A percentile compares a stretch with the other conserved stretches of the same genome.
Evolutionary conservation across 2,329 filamentous ascomycete genomes (phyloP).

Genomic region (Neurospora sp.): DNA sequence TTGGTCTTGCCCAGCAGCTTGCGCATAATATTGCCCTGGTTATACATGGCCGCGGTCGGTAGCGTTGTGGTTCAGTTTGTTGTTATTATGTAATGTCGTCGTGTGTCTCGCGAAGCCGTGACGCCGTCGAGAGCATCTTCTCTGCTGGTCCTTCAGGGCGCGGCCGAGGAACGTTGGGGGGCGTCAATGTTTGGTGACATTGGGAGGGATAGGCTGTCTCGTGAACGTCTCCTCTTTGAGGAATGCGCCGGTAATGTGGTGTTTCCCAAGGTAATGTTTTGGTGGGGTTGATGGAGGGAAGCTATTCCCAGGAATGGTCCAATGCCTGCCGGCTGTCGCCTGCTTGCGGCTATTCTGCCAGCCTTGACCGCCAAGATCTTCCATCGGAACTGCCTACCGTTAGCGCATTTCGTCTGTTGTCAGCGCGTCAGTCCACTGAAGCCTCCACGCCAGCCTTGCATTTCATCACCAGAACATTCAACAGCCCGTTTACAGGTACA

Average conservation of each 20-base stretch:
- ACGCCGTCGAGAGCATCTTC: not conserved
- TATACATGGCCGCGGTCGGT: slow-evolving; percentile 16
- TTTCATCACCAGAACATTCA: not conserved
- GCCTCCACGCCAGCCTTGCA: not conserved
- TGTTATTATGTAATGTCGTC: not conserved
- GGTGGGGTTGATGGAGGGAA: not conserved
- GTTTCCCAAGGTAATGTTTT: not conserved
- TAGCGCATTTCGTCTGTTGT: not conserved
- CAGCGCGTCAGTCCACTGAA: not conserved
- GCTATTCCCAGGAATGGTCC: not conserved
- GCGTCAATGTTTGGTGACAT: not conserved
- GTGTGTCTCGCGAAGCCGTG: not conserved
- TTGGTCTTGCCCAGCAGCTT: slow-evolving; percentile 46
- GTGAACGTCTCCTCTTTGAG: not conserved
- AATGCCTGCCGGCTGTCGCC: not conserved
- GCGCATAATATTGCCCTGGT: slow-evolving; percentile 48
- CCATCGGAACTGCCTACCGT: not conserved
- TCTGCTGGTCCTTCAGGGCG: not conserved
- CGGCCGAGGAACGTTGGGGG: not conserved
- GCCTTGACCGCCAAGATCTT: not conserved
- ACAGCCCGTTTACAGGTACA: not conserved
- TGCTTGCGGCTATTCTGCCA: not conserved
- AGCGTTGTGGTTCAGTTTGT: not conserved
- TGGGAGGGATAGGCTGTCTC: not conserved
- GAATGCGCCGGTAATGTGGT: not conserved